Conservation (phyloP, 2,329 filamentous ascomycete genomes). For the Mycosphaerelloides madeirae region DNA sequence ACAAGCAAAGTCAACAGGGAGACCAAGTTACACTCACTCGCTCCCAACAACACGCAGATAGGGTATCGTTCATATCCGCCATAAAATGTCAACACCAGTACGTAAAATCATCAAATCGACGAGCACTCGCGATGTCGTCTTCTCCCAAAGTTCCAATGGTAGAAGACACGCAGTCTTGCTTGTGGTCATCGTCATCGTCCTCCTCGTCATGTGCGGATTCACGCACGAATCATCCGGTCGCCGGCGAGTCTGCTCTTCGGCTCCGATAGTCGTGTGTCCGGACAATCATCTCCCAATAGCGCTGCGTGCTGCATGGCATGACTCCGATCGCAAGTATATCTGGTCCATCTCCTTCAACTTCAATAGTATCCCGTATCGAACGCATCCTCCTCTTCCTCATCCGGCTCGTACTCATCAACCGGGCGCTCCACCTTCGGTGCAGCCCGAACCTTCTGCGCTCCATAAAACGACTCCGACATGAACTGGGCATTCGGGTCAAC, state of each 20-base stretch:
- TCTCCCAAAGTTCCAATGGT: too few relatives aligned
- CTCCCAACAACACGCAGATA: too few relatives aligned
- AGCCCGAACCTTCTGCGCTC: slow-evolving; percentile 32
- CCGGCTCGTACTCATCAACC: not conserved
- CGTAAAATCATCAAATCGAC: not conserved
- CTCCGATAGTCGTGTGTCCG: too few relatives aligned
- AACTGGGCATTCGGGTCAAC: not conserved
- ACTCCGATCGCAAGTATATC: too few relatives aligned
- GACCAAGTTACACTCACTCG: too few relatives aligned
- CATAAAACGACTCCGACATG: slow-evolving; percentile 24
- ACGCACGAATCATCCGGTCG: slow-evolving; percentile 16
- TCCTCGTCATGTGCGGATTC: not conserved
- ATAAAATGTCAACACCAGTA: not conserved
- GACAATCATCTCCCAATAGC: too few relatives aligned
- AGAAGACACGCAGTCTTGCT: not conserved
- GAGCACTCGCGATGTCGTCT: too few relatives aligned
- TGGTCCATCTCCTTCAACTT: slow-evolving; percentile 1
- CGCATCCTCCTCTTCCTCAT: too few relatives aligned
- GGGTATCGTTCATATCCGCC: slow-evolving; percentile 1
- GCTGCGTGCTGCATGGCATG: too few relatives aligned
- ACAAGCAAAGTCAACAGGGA: too few relatives aligned
- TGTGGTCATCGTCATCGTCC: slow-evolving; percentile 2
- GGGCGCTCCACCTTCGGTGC: slow-evolving; percentile 13
- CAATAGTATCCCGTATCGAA: not conserved
- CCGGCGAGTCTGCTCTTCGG: slow-evolving; percentile 22